Base-by-base conservation (phyloP, 2,329 filamentous ascomycete species). In the Chrysoporthe austroafricana region DNA sequence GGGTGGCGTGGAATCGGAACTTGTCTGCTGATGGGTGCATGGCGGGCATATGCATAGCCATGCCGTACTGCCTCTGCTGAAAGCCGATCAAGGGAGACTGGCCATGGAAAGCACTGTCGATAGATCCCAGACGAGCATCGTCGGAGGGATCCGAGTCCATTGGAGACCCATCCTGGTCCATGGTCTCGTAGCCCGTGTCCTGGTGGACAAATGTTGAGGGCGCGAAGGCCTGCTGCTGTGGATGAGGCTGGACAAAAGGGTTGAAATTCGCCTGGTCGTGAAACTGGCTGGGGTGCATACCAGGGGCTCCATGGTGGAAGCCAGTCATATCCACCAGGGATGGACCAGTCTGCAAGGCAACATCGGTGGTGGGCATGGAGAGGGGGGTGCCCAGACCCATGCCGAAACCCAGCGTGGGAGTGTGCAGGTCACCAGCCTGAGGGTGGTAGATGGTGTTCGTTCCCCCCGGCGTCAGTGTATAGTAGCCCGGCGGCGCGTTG, bases 1-100 rank as follows among this genome's bases (percentile, higher is more conserved):
- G 81, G 0, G 93, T 96, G 62, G 93, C 91, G 76, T 96, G 92
- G 76, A 93, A 98, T 52, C 96, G 92, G 76, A 97, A 97, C 75
- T 90, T 91, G 74, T 92, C 90, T 11, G 84, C 86, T 0, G 84
- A 83, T 1, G 83, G 73, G 6, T 87, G 86, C 44, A 88, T 77
- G 1, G 26, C 26, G 26, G 79, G 76, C 43, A 83, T 78, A 21
- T 79, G 73, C 74, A 85, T 80, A 14, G 80, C 74, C 74, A 85
- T 78, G 50, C 81, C 81, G 48, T 83, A 84, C 36, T 74, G 67
- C 14, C 80, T 81, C 1, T 84, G 80, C 66, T 88, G 87, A 71
- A 87, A 89, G 32, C 83, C 80, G 71, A 89, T 81, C 74, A 90
- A 81, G 6, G 88, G 85, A 3, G 88, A 87, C 42, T 87, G 84